phyloP scores from a whole-genome alignment of 331 rosid genomes.

The Cydonia oblonga region DNA sequence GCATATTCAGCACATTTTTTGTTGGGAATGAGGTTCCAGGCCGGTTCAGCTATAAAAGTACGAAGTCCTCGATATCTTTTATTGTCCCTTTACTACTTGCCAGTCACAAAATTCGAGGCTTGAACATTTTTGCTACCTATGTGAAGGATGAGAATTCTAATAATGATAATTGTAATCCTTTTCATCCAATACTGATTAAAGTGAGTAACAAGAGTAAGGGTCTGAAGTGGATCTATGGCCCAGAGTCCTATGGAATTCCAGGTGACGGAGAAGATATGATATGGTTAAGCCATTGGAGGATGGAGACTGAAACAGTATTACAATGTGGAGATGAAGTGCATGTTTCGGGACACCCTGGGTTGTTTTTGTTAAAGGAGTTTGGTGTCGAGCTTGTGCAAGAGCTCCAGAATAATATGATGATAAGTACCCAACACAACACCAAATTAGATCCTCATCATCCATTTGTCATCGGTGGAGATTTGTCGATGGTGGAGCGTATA shows the following conservation, averaged over 20 bases:
- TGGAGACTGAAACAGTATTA: background rate
- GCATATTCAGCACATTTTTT: too few species aligned
- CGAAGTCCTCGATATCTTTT: background rate
- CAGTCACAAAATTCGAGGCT: background rate
- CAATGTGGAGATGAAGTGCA: background rate
- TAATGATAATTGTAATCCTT: too few species aligned
- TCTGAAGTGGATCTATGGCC: background rate
- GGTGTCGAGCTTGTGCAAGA: too few species aligned
- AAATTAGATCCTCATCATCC: too few species aligned
- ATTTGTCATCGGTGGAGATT: too few species aligned
- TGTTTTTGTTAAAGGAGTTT: too few species aligned
- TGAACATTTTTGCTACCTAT: background rate
- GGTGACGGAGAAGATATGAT: background rate
- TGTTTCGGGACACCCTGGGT: too few species aligned
- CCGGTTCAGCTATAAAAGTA: background rate
- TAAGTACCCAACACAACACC: too few species aligned
- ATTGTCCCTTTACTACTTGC: background rate
- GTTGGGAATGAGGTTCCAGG: too few species aligned
- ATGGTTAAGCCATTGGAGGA: background rate
- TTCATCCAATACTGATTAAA: background rate
- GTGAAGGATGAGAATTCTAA: background rate
- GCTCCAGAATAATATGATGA: too few species aligned
- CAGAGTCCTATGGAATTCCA: background rate
- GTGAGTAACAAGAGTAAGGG: background rate
- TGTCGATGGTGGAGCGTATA: fast-evolving